A percentile compares a stretch with the other conserved stretches of the same genome.
Evolutionary conservation across 2,329 filamentous ascomycete genomes (phyloP).

Genomic region (Bipolaris bicolor): DNA sequence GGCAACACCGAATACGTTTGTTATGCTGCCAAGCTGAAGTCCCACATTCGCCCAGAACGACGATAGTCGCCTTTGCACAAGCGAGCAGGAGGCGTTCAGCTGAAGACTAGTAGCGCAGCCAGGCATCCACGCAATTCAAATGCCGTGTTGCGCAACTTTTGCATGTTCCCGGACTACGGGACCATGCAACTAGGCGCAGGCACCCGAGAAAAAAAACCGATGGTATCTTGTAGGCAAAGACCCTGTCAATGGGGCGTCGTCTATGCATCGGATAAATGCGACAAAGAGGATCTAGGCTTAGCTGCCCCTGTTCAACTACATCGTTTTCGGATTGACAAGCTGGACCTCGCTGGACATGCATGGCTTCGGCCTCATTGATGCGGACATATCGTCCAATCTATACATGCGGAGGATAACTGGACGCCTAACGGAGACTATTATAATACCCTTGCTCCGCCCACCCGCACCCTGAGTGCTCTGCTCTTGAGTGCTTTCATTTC

Average conservation of each 20-base stretch:
- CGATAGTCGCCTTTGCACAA: neutral
- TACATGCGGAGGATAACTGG: neutral
- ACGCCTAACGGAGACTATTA: neutral
- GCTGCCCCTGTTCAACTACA: constrained; percentile 3
- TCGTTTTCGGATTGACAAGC: neutral
- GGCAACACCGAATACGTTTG: neutral
- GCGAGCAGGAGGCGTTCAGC: neutral
- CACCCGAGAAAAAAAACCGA: neutral
- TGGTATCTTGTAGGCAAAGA: neutral
- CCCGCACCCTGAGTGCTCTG: neutral
- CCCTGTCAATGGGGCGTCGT: neutral
- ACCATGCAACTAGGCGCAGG: neutral
- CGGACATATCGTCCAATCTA: neutral
- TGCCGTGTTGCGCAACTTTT: neutral
- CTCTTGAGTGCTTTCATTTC: neutral
- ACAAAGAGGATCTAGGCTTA: neutral
- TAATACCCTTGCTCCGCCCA: neutral
- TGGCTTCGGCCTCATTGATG: neutral
- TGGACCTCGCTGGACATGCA: constrained; percentile 10
- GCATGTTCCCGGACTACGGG: neutral
- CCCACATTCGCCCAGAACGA: neutral
- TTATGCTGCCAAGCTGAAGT: neutral
- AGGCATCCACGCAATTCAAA: neutral
- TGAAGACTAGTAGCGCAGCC: neutral
- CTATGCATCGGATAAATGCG: constrained; percentile 10